A percentile compares a stretch with the other conserved stretches of the same genome.
phyloP scores from a whole-genome alignment of 2,329 filamentous ascomycete species.

The Pseudocercospora musae region DNA sequence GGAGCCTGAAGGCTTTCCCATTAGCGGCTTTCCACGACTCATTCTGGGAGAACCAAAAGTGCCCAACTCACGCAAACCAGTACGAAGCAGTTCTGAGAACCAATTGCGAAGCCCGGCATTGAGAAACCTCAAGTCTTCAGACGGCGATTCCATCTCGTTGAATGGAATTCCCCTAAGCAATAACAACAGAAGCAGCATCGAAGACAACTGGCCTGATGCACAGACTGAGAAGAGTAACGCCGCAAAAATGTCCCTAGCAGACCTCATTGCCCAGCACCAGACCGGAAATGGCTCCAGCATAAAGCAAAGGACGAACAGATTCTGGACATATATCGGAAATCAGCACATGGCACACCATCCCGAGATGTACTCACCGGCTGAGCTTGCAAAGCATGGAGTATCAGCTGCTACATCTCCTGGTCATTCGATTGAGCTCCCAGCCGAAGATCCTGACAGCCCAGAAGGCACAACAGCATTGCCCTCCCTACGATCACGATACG shows the following conservation, averaged over 20 bases:
- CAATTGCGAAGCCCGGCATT: slow-evolving; percentile 13
- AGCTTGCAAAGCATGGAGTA: slow-evolving; percentile 30
- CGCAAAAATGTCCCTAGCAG: slow-evolving; percentile 31
- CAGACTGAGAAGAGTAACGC: slow-evolving; percentile 16
- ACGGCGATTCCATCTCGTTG: slow-evolving; percentile 28
- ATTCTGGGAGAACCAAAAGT: slow-evolving; percentile 29
- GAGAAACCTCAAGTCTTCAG: slow-evolving; percentile 12
- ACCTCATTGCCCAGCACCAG: slow-evolving; percentile 32
- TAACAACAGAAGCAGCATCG: slow-evolving; percentile 16
- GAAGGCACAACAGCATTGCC: slow-evolving; percentile 13
- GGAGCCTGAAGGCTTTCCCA: slow-evolving; percentile 35
- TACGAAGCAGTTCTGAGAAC: slow-evolving; percentile 26
- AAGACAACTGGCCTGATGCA: slow-evolving; percentile 26
- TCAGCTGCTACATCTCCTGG: slow-evolving; percentile 4
- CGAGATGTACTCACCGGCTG: slow-evolving; percentile 32
- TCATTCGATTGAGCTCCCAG: slow-evolving; percentile 12
- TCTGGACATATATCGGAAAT: slow-evolving; percentile 38
- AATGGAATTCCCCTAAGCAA: slow-evolving; percentile 18
- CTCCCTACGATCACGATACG: slow-evolving; percentile 19
- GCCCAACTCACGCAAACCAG: slow-evolving; percentile 18
- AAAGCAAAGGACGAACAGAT: slow-evolving; percentile 31
- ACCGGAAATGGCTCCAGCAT: slow-evolving; percentile 21
- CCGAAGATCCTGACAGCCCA: slow-evolving; percentile 11
- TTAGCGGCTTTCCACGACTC: slow-evolving; percentile 37
- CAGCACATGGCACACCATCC: slow-evolving; percentile 36